A percentile compares a stretch with the other conserved stretches of the same genome.
phyloP scores from a whole-genome alignment of 1,284 basidiomycete species.

The Trametes polyzona region DNA sequence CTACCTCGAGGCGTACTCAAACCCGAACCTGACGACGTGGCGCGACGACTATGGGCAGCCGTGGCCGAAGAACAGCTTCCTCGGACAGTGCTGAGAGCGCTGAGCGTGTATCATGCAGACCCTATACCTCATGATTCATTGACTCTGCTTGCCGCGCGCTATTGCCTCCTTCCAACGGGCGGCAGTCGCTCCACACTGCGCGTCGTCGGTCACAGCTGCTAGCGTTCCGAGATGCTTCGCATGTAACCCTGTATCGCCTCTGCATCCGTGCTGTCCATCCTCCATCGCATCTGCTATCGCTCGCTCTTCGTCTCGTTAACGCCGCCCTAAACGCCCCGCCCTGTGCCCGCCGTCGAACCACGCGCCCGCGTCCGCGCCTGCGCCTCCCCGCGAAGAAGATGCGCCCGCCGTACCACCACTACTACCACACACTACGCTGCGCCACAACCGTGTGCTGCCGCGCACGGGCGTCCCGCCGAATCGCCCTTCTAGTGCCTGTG shows the following conservation, averaged over 20 bases:
- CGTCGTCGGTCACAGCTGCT: not conserved
- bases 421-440: not conserved
- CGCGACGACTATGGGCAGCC: conserved; percentile 38
- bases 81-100: conserved; percentile 31
- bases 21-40: conserved; percentile 47
- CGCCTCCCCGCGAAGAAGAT: not conserved
- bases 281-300: not conserved
- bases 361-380: not conserved
- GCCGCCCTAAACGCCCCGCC: not conserved
- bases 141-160: too few relatives aligned
- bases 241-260: not conserved
- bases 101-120: not conserved
- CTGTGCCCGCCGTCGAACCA: not conserved
- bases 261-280: not conserved
- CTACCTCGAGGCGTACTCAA: conserved; percentile 42
- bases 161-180: not conserved
- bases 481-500: too few relatives aligned
- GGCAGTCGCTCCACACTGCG: not conserved
- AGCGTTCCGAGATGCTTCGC: not conserved
- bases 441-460: too few relatives aligned
- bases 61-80: conserved; percentile 40
- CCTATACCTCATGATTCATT: too few relatives aligned
- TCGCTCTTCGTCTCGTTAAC: not conserved
- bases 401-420: not conserved
- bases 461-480: not conserved